Evolutionary conservation across 108 stramenopile genomes (phyloP).

Genomic region (Parmales sp.): DNA sequence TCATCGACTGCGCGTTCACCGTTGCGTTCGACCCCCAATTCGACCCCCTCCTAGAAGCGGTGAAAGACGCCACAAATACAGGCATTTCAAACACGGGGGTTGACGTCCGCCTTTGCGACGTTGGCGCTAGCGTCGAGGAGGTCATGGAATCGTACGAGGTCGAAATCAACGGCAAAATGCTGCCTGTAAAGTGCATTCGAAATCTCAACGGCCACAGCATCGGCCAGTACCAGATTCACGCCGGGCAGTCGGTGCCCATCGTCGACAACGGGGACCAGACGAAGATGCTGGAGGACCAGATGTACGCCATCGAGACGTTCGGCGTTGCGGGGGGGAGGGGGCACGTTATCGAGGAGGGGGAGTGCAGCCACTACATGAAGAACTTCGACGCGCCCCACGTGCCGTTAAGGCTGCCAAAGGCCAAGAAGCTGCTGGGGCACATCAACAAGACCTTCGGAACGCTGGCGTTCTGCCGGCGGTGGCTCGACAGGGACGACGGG

Average conservation of each 20-base stretch:
- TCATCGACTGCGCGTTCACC: conserved; percentile 98
- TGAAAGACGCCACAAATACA: conserved; percentile 84
- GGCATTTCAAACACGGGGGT: conserved; percentile 89
- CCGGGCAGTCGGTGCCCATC: conserved; percentile 91
- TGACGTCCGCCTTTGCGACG: conserved; percentile 90
- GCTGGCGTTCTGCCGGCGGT: conserved; percentile 94
- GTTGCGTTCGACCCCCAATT: conserved; percentile 87
- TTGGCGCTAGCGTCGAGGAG: conserved; percentile 90
- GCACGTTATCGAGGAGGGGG: conserved; percentile 91
- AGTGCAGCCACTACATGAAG: conserved; percentile 99
- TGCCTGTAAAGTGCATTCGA: conserved; percentile 79
- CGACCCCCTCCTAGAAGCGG: conserved; percentile 83
- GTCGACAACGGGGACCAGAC: conserved; percentile 83
- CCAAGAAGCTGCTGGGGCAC: conserved; percentile 83
- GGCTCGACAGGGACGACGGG: conserved; percentile 94
- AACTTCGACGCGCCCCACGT: conserved; percentile 88
- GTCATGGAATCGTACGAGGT: conserved; percentile 98
- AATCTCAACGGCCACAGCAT: conserved; percentile 98
- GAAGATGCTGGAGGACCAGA: conserved; percentile 96
- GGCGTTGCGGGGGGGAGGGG: conserved; percentile 92
- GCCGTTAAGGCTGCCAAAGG: conserved; percentile 77
- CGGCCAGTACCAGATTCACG: conserved; percentile 95
- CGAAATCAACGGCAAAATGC: conserved; percentile 79
- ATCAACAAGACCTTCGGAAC: conserved; percentile 99
- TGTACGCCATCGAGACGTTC: conserved; percentile 98